phyloP scores from a whole-genome alignment of 2,329 filamentous ascomycete genomes.

The Cephalotrichum gorgonifer region DNA sequence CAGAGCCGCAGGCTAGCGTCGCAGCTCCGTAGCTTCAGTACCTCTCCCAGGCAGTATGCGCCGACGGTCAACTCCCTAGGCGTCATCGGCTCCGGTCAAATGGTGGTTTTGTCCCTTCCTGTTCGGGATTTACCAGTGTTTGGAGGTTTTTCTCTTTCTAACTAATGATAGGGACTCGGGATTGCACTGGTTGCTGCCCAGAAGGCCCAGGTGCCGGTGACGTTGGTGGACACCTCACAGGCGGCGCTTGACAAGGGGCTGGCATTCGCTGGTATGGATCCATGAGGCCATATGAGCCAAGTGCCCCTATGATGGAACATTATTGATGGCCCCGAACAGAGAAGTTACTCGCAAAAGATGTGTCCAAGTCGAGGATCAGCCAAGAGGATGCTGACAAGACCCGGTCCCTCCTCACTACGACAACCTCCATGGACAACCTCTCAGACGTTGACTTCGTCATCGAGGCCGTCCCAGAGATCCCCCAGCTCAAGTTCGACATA shows the following conservation, averaged over 20 bases:
- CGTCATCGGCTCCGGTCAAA: slow-evolving; percentile 90
- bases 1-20: slow-evolving; percentile 10
- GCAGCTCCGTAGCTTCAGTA: slow-evolving; percentile 53
- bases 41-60: slow-evolving; percentile 46
- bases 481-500: slow-evolving; percentile 75
- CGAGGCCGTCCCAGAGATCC: slow-evolving; percentile 91
- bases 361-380: slow-evolving; percentile 76
- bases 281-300: not conserved
- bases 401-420: slow-evolving; percentile 57
- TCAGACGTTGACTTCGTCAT: slow-evolving; percentile 91
- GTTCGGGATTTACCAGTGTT: not conserved
- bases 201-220: slow-evolving; percentile 74
- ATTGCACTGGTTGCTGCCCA: slow-evolving; percentile 91
- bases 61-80: slow-evolving; percentile 78
- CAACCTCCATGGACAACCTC: slow-evolving; percentile 66
- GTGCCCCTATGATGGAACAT: too few relatives aligned
- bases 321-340: slow-evolving; percentile 36
- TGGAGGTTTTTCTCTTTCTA: slow-evolving; percentile 6
- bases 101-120: slow-evolving; percentile 48
- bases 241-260: slow-evolving; percentile 80
- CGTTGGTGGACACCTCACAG: slow-evolving; percentile 74
- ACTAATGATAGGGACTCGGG: slow-evolving; percentile 62
- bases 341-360: slow-evolving; percentile 87
- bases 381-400: slow-evolving; percentile 69
- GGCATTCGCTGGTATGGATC: slow-evolving; percentile 63